Base-by-base conservation (phyloP, 306 rosid species). In the Herpetospermum pedunculosum region DNA sequence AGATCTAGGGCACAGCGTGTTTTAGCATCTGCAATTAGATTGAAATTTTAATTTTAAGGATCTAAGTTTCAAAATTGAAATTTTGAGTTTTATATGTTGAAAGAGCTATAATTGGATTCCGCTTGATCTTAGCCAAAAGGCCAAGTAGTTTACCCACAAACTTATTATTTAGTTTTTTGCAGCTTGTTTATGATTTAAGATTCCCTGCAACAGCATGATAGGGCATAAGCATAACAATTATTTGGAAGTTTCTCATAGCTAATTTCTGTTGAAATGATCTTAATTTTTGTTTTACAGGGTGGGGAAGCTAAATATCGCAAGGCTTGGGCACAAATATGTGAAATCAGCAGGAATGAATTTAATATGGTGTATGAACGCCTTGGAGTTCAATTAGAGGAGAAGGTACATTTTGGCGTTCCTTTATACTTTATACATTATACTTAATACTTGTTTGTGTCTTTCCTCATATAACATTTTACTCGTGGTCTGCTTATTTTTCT, bases 301-400 rank as follows among this genome's bases (percentile, higher is more conserved):
- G 97, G 99, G 72, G 91, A 91, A 37, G 49, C 50, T 53, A 84
- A 72, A 78, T 94, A 91, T 76, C 95, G 77, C 11, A 80, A 82
- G 74, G 97, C 97, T 52, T 94, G 99, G 97, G 69, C 81, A 46
- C 84, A 87, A 76, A 94, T 94, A 48, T 94, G 97, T 81, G 97
- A 87, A 81, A 81, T 91, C 80, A 91, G 99, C 77, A 85, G 96
- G 75, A 89, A 81, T 75, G 99, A 94, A 79, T 94, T 89, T 71
- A 82, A 94, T 63, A 85, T 34, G 85, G 97, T 94, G 76, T 94
- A 94, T 83, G 81, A 89, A 76, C 88, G 95, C 47, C 95, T 94
- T 74, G 91, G 96, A 55, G 83, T 88, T 78, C 80, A 70, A 60
- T 75, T 91, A 84, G 96, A 94, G 81, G 99, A 91, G 70, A 95